Evolutionary conservation across 2,329 filamentous ascomycete genomes (phyloP).

Genomic region (Colletotrichum sp.): DNA sequence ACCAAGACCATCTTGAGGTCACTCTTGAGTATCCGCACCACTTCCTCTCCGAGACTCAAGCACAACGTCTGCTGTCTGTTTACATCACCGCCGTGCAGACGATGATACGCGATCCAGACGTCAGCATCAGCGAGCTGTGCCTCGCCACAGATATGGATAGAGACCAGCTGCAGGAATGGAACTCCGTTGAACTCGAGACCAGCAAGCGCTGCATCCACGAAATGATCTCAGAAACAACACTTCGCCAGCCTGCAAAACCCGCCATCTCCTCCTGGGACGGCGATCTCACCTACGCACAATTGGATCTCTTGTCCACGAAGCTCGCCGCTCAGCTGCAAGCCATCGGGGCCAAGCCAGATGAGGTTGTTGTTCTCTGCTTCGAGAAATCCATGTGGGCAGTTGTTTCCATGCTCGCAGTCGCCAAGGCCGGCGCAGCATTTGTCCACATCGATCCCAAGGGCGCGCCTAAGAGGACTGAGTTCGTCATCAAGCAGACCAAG

Average conservation of each 20-base stretch:
- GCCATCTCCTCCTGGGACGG: conserved; percentile 28
- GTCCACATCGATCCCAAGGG: conserved; percentile 30
- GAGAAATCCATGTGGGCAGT: conserved; percentile 31
- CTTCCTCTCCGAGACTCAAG: conserved; percentile 1
- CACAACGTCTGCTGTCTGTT: neutral
- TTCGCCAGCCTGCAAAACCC: neutral
- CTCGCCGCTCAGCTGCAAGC: conserved; percentile 20
- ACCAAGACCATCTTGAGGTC: neutral
- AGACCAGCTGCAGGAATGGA: neutral
- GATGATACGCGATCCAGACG: neutral
- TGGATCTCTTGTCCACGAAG: conserved; percentile 19
- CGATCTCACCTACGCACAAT: conserved; percentile 21
- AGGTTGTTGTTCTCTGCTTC: conserved; percentile 29
- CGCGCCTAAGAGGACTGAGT: neutral
- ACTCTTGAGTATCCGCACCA: neutral
- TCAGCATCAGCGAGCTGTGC: neutral
- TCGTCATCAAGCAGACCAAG: neutral
- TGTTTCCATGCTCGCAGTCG: conserved; percentile 32
- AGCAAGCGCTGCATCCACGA: conserved; percentile 3
- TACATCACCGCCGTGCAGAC: neutral
- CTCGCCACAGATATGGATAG: neutral
- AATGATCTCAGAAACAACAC: neutral
- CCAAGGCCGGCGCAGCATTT: conserved; percentile 35
- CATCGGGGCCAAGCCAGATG: conserved; percentile 21
- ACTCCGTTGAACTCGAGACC: neutral